These are phyloP conservation scores for Colletotrichum tabaci DNA, from an alignment of 2,329 filamentous ascomycete species.

Conservation along the genomic window DNA sequence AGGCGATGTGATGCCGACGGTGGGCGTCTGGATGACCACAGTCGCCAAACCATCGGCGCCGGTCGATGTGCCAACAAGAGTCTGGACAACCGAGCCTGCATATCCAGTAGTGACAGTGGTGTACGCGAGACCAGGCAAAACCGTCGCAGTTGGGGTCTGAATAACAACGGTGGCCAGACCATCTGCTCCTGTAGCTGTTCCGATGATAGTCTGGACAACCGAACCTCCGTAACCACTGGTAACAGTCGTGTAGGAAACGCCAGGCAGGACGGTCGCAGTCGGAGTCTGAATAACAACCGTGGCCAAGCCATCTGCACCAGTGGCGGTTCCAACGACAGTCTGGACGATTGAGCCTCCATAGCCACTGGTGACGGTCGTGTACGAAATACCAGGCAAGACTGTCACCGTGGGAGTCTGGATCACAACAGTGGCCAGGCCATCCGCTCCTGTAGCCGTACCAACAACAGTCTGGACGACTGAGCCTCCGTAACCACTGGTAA, in stretches of 20 bases:
- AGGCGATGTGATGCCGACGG: background rate
- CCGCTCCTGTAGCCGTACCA: background rate
- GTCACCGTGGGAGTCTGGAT: background rate
- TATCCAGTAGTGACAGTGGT: background rate
- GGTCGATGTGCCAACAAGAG: background rate
- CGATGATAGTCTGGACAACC: background rate
- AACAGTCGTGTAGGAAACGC: background rate
- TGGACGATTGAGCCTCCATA: slow-evolving; percentile 10
- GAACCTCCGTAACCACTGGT: background rate
- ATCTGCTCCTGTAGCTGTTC: background rate
- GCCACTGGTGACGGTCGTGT: slow-evolving; percentile 10
- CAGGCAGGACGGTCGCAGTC: background rate
- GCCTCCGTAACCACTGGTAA: slow-evolving; percentile 20
- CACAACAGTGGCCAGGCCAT: background rate
- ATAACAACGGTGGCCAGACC: background rate
- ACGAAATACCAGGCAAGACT: background rate
- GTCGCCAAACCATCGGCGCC: background rate
- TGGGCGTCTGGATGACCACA: background rate
- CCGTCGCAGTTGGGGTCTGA: background rate
- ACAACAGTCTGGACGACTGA: slow-evolving; percentile 2
- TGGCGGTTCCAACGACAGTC: background rate
- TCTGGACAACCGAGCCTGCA: background rate
- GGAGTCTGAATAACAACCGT: slow-evolving; percentile 14
- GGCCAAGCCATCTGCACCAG: background rate
- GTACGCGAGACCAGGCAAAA: background rate